Conservation (phyloP, 495 filamentous ascomycete species). For the Penicillium coprophilum region DNA sequence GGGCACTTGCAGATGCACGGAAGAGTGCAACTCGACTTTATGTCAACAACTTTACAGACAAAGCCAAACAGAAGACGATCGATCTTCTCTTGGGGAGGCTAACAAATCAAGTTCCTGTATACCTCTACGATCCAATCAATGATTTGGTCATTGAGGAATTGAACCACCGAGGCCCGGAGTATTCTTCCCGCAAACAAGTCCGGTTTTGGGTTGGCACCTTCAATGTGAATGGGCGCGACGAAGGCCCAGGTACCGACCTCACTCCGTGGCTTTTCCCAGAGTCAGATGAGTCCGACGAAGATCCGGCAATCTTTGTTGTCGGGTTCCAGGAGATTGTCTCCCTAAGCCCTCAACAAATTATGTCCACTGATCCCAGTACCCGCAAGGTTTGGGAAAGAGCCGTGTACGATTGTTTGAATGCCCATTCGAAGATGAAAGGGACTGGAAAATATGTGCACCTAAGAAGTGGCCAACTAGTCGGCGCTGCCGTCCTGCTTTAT, state of each 20-base stretch:
- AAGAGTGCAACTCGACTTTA: slow-evolving; percentile 93
- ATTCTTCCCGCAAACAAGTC: slow-evolving; percentile 50
- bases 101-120: slow-evolving; percentile 77
- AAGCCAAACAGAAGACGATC: slow-evolving; percentile 88
- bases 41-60: slow-evolving; percentile 96
- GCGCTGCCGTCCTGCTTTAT: slow-evolving; percentile 87
- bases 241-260: slow-evolving; percentile 75
- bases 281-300: slow-evolving; percentile 25
- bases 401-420: slow-evolving; percentile 74
- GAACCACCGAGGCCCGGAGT: slow-evolving; percentile 54
- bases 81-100: slow-evolving; percentile 85
- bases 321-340: slow-evolving; percentile 98
- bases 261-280: slow-evolving; percentile 81
- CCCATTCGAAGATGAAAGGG: slow-evolving; percentile 56
- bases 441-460: slow-evolving; percentile 83
- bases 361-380: slow-evolving; percentile 90
- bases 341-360: slow-evolving; percentile 95
- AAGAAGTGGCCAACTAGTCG: slow-evolving; percentile 91
- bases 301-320: slow-evolving; percentile 67
- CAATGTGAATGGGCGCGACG: slow-evolving; percentile 85
- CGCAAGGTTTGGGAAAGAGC: slow-evolving; percentile 84
- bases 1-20: slow-evolving; percentile 89
- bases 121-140: slow-evolving; percentile 90
- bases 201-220: slow-evolving; percentile 85
- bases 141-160: slow-evolving; percentile 81